A percentile compares a stretch with the other conserved stretches of the same genome.
These are phyloP conservation scores for Neophaeococcomyces aloes DNA, from an alignment of 2,329 filamentous ascomycete genomes.

Conservation along the genomic window DNA sequence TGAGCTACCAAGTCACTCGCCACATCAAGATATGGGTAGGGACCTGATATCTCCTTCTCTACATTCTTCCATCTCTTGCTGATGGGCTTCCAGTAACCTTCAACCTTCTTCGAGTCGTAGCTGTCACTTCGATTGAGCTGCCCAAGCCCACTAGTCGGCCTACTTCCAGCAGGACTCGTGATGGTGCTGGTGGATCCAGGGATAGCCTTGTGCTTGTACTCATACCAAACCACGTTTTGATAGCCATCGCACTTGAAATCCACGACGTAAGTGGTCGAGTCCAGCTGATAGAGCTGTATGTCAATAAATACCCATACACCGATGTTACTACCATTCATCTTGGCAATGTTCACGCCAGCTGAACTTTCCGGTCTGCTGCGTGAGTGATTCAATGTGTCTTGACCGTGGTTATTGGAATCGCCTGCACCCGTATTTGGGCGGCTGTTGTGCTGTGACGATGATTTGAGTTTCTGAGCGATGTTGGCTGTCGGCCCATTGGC, in stretches of 20 bases:
- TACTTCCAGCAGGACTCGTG: slow-evolving; percentile 35
- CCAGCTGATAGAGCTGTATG: slow-evolving; percentile 92
- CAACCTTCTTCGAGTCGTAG: slow-evolving; percentile 26
- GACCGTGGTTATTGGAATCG: slow-evolving; percentile 10
- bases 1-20: slow-evolving; percentile 88
- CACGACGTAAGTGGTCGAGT: slow-evolving; percentile 83
- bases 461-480: slow-evolving; percentile 7
- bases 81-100: slow-evolving; percentile 41
- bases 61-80: slow-evolving; percentile 49
- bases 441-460: slow-evolving; percentile 9
- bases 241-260: slow-evolving; percentile 99
- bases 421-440: slow-evolving; percentile 14
- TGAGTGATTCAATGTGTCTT: slow-evolving; percentile 15
- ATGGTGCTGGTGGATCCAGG: slow-evolving; percentile 29
- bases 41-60: slow-evolving; percentile 89
- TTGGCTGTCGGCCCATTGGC: slow-evolving; percentile 14
- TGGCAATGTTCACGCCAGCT: slow-evolving; percentile 14
- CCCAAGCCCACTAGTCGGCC: slow-evolving; percentile 36
- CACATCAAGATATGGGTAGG: slow-evolving; percentile 92
- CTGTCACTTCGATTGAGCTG: slow-evolving; percentile 14
- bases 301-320: slow-evolving; percentile 89
- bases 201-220: slow-evolving; percentile 28
- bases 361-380: slow-evolving; percentile 18
- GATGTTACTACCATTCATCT: slow-evolving; percentile 20
- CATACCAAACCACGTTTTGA: slow-evolving; percentile 60